Percentiles rank a stretch among this genome's conserved stretches.
Evolutionary conservation across 2,329 filamentous ascomycete genomes (phyloP).

Genomic region (Corniculantispora saksenae): DNA sequence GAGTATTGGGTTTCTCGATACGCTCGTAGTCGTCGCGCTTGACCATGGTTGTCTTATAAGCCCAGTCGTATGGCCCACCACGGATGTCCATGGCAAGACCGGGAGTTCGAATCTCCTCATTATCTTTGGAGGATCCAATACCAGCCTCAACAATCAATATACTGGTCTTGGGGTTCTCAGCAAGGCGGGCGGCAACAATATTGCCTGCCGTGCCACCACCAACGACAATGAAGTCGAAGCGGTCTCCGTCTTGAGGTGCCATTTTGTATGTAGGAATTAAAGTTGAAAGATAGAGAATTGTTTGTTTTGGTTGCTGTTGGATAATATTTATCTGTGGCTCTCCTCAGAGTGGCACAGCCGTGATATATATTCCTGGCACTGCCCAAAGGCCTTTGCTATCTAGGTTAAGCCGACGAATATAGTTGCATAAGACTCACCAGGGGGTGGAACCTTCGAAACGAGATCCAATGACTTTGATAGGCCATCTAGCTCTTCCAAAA

Average conservation of each 20-base stretch:
- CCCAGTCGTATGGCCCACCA: slow-evolving; percentile 58
- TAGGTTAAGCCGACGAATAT: no score
- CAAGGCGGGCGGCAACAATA: slow-evolving; percentile 38
- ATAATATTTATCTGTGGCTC: neutral
- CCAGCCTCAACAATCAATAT: slow-evolving; percentile 52
- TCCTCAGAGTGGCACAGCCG: no score
- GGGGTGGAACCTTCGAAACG: no score
- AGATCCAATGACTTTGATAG: neutral
- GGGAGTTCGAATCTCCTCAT: slow-evolving; percentile 55
- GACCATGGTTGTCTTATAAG: slow-evolving; percentile 63
- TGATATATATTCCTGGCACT: neutral
- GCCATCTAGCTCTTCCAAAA: neutral
- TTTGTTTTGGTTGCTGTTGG: neutral
- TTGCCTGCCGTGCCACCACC: slow-evolving; percentile 40
- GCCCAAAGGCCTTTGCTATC: no score
- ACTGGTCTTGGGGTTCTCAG: slow-evolving; percentile 38
- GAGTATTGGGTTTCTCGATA: slow-evolving; percentile 63
- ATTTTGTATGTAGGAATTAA: neutral
- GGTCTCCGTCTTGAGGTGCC: slow-evolving; percentile 12
- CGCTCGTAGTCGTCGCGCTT: slow-evolving; percentile 60
- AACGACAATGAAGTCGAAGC: slow-evolving; percentile 34
- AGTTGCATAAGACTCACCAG: no score
- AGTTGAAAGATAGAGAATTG: neutral
- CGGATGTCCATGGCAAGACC: slow-evolving; percentile 54
- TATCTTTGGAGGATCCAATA: slow-evolving; percentile 46